These are phyloP conservation scores for Colletotrichum sp. DNA, from an alignment of 2,329 filamentous ascomycete species.

Conservation along the genomic window DNA sequence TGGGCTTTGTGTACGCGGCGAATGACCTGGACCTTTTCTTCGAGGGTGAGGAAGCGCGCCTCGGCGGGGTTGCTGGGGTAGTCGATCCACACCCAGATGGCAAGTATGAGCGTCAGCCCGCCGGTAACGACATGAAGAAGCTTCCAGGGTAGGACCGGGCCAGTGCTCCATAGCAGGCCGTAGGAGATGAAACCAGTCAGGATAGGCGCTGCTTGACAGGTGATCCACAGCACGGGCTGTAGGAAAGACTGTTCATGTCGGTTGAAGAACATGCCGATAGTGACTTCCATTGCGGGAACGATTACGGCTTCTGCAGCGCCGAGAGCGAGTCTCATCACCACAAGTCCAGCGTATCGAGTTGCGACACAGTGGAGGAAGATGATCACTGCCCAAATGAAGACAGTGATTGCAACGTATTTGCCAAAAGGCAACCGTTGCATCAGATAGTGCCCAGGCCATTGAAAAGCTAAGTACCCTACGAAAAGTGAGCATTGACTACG, in stretches of 20 bases:
- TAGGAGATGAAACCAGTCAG: constrained; percentile 44
- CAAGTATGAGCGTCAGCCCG: constrained; percentile 35
- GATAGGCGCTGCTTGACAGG: constrained; percentile 37
- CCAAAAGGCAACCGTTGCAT: constrained; percentile 44
- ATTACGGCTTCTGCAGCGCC: constrained; percentile 39
- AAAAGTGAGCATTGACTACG: not conserved
- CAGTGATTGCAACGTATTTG: constrained; percentile 34
- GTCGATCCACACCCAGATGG: constrained; percentile 37
- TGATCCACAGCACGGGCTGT: constrained; percentile 38
- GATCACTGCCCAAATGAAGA: constrained; percentile 40
- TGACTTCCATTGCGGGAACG: constrained; percentile 45
- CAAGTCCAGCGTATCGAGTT: constrained; percentile 36
- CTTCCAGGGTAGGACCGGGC: constrained; percentile 39
- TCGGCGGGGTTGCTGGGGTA: constrained; percentile 27
- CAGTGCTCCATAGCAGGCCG: constrained; percentile 41
- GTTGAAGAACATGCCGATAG: constrained; percentile 44
- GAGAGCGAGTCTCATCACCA: constrained; percentile 39
- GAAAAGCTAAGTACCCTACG: constrained; percentile 39
- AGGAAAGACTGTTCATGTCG: constrained; percentile 36
- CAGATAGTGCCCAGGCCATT: constrained; percentile 43
- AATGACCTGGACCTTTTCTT: constrained; percentile 25
- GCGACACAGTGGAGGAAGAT: constrained; percentile 43
- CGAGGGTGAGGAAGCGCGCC: constrained; percentile 26
- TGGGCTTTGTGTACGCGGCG: constrained; percentile 34
- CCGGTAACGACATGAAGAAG: constrained; percentile 44